Conservation (phyloP, 1,284 basidiomycete species). For the Meripilus lineatus region DNA sequence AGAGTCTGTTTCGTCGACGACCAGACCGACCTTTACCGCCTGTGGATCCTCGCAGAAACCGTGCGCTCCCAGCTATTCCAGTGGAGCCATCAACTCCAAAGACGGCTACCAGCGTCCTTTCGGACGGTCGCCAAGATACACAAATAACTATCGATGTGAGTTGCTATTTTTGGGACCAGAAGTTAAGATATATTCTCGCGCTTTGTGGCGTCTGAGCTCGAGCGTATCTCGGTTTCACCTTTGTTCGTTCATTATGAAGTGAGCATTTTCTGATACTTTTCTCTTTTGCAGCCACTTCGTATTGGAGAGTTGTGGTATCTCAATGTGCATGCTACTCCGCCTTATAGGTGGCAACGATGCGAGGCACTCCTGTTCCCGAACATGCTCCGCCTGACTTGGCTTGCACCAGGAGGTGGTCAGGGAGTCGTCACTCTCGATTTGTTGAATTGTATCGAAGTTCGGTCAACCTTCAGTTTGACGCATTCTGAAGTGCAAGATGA, state of each 20-base stretch:
- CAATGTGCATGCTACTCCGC: constrained; percentile 77
- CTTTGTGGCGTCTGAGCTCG: too few species aligned
- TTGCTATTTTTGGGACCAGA: constrained; percentile 8
- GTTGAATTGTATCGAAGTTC: constrained; percentile 77
- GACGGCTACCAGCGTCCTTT: constrained; percentile 28
- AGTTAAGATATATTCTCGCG: constrained; percentile 11
- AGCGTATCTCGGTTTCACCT: too few species aligned
- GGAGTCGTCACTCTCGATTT: constrained; percentile 81
- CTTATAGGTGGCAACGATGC: constrained; percentile 80
- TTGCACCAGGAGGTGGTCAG: constrained; percentile 70
- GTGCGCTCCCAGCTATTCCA: constrained; percentile 12
- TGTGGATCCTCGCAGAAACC: constrained; percentile 7
- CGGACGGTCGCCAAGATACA: constrained; percentile 38
- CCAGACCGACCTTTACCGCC: too few species aligned
- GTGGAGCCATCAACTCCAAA: too few species aligned
- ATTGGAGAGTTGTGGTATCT: constrained; percentile 86
- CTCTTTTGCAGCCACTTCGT: constrained; percentile 61
- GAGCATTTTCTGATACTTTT: too few species aligned
- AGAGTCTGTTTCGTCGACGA: constrained; percentile 37
- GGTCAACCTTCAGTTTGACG: constrained; percentile 71
- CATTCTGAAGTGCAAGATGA: constrained; percentile 78
- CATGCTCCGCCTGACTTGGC: constrained; percentile 78
- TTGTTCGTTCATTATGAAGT: too few species aligned
- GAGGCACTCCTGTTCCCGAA: constrained; percentile 80
- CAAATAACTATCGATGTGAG: constrained; percentile 39